A percentile compares a stretch with the other conserved stretches of the same genome.
phyloP scores from a whole-genome alignment of 1,284 basidiomycete species.

The Takashimella koratensis region DNA sequence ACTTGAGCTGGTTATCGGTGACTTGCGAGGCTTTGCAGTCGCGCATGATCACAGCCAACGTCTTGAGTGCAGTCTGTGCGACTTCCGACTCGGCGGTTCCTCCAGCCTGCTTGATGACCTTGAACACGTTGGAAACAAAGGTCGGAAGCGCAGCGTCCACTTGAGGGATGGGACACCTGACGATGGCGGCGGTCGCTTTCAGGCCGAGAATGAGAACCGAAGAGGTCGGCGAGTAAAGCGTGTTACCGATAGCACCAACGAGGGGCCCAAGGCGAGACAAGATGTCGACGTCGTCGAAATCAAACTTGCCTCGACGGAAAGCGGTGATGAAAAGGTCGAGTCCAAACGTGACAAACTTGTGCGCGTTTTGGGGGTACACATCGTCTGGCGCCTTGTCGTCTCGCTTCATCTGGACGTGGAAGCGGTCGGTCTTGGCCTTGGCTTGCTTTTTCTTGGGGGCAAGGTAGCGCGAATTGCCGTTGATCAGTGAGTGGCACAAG shows the following conservation, averaged over 20 bases:
- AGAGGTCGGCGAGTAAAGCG: constrained; percentile 79
- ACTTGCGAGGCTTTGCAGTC: constrained; percentile 75
- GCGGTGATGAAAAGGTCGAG: constrained; percentile 88
- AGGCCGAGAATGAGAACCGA: constrained; percentile 76
- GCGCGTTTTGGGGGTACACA: constrained; percentile 73
- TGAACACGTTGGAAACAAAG: constrained; percentile 79
- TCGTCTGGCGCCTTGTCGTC: constrained; percentile 58
- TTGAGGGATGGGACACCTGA: constrained; percentile 77
- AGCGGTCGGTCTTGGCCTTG: constrained; percentile 55
- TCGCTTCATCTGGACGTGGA: constrained; percentile 74
- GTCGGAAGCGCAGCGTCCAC: constrained; percentile 76
- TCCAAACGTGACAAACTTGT: constrained; percentile 86
- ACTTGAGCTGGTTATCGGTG: constrained; percentile 83
- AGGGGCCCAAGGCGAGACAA: constrained; percentile 80
- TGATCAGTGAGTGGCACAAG: constrained; percentile 85
- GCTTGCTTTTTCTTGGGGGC: constrained; percentile 42
- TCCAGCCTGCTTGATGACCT: constrained; percentile 77
- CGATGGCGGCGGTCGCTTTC: constrained; percentile 74
- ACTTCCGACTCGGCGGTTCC: constrained; percentile 81
- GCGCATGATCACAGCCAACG: constrained; percentile 78
- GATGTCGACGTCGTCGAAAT: constrained; percentile 69
- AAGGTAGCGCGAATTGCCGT: constrained; percentile 78
- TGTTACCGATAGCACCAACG: constrained; percentile 84
- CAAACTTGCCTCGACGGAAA: constrained; percentile 77
- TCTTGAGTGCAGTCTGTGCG: constrained; percentile 82